Base-by-base conservation (phyloP, 148 eudicot species). In the Amaranthus cruentus region DNA sequence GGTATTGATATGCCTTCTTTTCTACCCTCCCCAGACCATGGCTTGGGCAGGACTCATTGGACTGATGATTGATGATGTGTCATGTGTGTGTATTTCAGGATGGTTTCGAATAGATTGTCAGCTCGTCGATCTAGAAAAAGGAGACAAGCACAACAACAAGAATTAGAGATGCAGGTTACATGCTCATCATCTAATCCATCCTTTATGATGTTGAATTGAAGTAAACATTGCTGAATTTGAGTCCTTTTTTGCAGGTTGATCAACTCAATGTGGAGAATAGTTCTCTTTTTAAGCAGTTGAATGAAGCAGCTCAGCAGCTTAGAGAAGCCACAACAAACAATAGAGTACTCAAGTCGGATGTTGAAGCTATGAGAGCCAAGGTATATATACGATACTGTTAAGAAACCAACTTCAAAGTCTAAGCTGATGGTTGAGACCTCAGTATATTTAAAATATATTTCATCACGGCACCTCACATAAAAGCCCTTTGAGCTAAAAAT, bases 301-400 rank as follows among this genome's bases (percentile, higher is more conserved):
- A 82, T 1, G 86, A 82, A 43, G 97, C 97, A 63, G 76, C 88
- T 47, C 93, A 91, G 75, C 93, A 88, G 77, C 91, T 88, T 61
- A 88, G 85, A 81, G 96, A 91, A 76, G 87, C 97, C 52, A 70
- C 84, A 7, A 91, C 94, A 10, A 94, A 91, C 76, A 89, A 94
- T 52, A 81, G 96, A 21, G 98, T 94, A 77, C 98, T 94, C 50
- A 89, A 88, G 75, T 88, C 98, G 44, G 90, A 91, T 63, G 98
- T 94, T 10, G 97, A 89, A 84, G 98, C 97, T 82, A 76, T 94
- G 79, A 87, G 98, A 89, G 98, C 98, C 71, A 94, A 94, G 93
- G 98, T 93, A 83, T 54, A 14, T 14, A 28, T 28, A 28, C 38
- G 44, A 5, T 63, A 12, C 47, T 9, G 43, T 44, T 7, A 13